A percentile compares a stretch with the other conserved stretches of the same genome.
Conservation (phyloP, 768 basidiomycete genomes). For the Agrocybe chaxingu region DNA sequence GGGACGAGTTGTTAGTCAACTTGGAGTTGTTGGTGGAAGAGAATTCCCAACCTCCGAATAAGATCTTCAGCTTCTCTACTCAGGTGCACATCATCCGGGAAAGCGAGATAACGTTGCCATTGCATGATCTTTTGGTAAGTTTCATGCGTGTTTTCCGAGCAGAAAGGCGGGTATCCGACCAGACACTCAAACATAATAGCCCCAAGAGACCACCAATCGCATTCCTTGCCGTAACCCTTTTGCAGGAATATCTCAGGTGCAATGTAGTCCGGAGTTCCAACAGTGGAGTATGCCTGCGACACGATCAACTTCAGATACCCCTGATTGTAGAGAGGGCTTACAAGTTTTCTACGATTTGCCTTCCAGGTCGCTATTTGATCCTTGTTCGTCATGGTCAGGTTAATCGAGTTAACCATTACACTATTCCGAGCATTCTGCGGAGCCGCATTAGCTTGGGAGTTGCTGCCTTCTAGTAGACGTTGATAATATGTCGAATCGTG, state of each 20-base stretch:
- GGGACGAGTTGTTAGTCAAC: not conserved
- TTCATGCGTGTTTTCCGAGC: constrained; percentile 92
- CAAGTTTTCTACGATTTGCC: constrained; percentile 93
- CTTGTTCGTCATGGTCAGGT: constrained; percentile 91
- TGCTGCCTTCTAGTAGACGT: constrained; percentile 70
- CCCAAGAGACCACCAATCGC: constrained; percentile 99
- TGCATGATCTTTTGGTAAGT: constrained; percentile 98
- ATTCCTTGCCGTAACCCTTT: constrained; percentile 97
- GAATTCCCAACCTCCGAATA: constrained; percentile 61
- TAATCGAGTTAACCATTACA: constrained; percentile 96
- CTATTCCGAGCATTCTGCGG: constrained; percentile 74
- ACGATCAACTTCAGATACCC: constrained; percentile 2
- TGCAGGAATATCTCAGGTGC: constrained; percentile 96
- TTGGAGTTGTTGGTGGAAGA: not conserved
- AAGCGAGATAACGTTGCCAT: constrained; percentile 81
- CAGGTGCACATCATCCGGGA: constrained; percentile 94
- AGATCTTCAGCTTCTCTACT: constrained; percentile 90
- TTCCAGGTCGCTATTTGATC: constrained; percentile 98
- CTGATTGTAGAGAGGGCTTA: constrained; percentile 30
- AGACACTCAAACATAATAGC: constrained; percentile 99
- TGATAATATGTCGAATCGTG: constrained; percentile 97
- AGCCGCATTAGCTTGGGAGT: constrained; percentile 37
- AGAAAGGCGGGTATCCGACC: constrained; percentile 96
- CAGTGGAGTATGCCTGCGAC: constrained; percentile 89
- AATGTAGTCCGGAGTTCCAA: constrained; percentile 95